Percentiles rank a stretch among this genome's conserved stretches.
phyloP scores from a whole-genome alignment of 768 basidiomycete species.

The Kondoa subrosea region DNA sequence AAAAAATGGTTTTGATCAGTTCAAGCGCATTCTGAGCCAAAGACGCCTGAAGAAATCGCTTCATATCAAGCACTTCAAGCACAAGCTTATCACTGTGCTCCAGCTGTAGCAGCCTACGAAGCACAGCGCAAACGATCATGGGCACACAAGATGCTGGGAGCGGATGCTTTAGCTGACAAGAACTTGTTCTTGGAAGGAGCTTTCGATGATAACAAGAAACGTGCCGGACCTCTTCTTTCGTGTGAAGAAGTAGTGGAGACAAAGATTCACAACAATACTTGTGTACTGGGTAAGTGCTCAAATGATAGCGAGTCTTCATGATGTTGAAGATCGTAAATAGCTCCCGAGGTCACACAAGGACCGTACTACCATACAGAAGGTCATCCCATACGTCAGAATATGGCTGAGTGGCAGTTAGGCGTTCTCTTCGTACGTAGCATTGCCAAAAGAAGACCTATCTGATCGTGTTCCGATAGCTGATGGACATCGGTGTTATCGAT shows the following conservation, averaged over 20 bases:
- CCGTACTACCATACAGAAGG: conserved; percentile 29
- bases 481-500: conserved; percentile 32
- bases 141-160: conserved; percentile 20
- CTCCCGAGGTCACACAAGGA: conserved; percentile 18
- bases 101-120: conserved; percentile 25
- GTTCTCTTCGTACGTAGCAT: conserved; percentile 26
- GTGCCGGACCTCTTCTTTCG: conserved; percentile 20
- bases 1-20: too few species aligned
- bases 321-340: neutral
- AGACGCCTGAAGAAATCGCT: conserved; percentile 25
- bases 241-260: conserved; percentile 24
- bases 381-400: conserved; percentile 31
- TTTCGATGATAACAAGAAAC: conserved; percentile 24
- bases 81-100: conserved; percentile 29
- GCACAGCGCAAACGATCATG: conserved; percentile 12
- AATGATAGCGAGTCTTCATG: neutral
- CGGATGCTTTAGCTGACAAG: conserved; percentile 21
- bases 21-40: conserved; percentile 13
- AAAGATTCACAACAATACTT: conserved; percentile 30
- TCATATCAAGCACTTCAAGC: conserved; percentile 23
- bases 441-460: neutral
- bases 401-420: conserved; percentile 31
- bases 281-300: conserved; percentile 16
- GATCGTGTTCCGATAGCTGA: conserved; percentile 23
- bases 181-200: conserved; percentile 28